phyloP scores from a whole-genome alignment of 2,329 filamentous ascomycete genomes.

The Aureobasidium pullulans region DNA sequence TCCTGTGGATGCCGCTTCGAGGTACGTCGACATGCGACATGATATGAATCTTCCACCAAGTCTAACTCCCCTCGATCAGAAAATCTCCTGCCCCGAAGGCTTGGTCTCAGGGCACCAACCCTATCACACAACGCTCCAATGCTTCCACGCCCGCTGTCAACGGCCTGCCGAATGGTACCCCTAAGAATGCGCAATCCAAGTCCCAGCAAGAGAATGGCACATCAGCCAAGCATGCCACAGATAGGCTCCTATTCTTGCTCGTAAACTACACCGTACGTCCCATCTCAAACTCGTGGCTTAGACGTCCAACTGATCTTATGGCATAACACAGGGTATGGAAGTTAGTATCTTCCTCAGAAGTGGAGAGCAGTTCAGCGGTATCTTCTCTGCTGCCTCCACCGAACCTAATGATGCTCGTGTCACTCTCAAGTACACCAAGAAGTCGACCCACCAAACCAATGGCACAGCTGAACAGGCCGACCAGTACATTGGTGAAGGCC shows the following conservation, averaged over 20 bases:
- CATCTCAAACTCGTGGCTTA: neutral
- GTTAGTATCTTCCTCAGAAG: slow-evolving; percentile 51
- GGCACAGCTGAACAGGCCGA: slow-evolving; percentile 34
- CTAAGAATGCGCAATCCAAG: slow-evolving; percentile 23
- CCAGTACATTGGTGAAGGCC: slow-evolving; percentile 41
- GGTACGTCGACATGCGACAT: slow-evolving; percentile 37
- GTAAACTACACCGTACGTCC: slow-evolving; percentile 51
- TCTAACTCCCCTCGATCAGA: slow-evolving; percentile 26
- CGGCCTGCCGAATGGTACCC: slow-evolving; percentile 38
- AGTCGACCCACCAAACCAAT: slow-evolving; percentile 39
- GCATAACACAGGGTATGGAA: slow-evolving; percentile 42
- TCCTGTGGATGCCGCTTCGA: slow-evolving; percentile 47
- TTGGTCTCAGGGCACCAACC: slow-evolving; percentile 55
- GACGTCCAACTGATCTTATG: neutral
- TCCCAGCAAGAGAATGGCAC: slow-evolving; percentile 38
- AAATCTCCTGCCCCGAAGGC: slow-evolving; percentile 50
- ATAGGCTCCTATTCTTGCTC: slow-evolving; percentile 52
- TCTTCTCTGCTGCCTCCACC: slow-evolving; percentile 51
- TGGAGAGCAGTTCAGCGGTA: slow-evolving; percentile 54
- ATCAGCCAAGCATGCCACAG: slow-evolving; percentile 52
- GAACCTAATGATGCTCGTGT: slow-evolving; percentile 47
- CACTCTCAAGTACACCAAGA: slow-evolving; percentile 59
- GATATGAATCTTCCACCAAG: neutral
- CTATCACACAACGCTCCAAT: slow-evolving; percentile 50
- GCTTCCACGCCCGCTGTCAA: slow-evolving; percentile 42